Percentiles rank a stretch among this genome's conserved stretches.
Evolutionary conservation across 2,329 filamentous ascomycete species (phyloP).

Genomic region (Colletotrichum liriopes): DNA sequence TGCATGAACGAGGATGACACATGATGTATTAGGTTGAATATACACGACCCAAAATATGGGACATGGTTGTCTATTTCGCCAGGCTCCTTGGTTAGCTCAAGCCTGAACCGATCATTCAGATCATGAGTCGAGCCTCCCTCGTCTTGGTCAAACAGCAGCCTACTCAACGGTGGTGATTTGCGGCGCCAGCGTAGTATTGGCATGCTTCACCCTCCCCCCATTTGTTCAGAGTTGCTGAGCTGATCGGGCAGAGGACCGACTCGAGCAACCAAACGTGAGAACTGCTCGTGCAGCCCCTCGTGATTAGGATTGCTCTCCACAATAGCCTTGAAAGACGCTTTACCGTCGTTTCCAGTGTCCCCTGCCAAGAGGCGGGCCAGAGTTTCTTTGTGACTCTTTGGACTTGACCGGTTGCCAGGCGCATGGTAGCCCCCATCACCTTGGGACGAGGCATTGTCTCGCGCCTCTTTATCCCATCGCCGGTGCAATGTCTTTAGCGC

Average conservation of each 20-base stretch:
- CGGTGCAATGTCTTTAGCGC: neutral
- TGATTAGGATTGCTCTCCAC: neutral
- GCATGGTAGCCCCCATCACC: neutral
- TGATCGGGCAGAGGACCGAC: neutral
- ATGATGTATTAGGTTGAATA: neutral
- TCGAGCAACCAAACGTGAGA: neutral
- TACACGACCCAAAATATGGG: neutral
- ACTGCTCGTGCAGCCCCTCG: neutral
- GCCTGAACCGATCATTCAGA: neutral
- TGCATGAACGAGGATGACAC: neutral
- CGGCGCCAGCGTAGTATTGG: no score
- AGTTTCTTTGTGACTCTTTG: neutral
- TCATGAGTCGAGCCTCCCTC: neutral
- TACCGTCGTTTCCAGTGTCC: neutral
- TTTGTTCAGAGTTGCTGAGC: neutral
- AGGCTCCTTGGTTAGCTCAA: neutral
- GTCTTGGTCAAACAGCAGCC: neutral
- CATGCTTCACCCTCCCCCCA: neutral
- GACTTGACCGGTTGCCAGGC: neutral
- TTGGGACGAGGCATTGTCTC: neutral
- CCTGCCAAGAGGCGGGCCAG: slow-evolving; percentile 6
- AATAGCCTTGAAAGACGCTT: slow-evolving; percentile 10
- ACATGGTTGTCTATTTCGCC: neutral
- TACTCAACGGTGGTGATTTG: neutral
- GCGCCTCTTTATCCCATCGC: neutral